Evolutionary conservation across 177 flowering plant species (phyloP).

Genomic region (Tripterygium wilfordii): DNA sequence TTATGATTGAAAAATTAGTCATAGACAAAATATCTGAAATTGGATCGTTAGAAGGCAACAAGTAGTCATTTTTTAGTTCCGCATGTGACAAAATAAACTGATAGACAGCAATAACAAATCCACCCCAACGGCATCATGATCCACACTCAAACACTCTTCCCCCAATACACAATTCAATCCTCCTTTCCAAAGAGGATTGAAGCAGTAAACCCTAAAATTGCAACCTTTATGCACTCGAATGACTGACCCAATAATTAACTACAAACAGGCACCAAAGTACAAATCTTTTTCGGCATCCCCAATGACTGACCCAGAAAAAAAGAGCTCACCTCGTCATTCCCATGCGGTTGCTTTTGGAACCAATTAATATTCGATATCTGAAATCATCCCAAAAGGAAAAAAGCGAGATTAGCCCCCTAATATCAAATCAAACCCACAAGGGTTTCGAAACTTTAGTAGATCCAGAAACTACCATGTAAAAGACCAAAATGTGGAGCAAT

Average conservation of each 20-base stretch:
- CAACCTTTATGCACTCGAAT: neutral
- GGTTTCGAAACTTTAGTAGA: neutral
- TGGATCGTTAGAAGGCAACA: too few relatives aligned
- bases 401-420: slow-evolving; percentile 1
- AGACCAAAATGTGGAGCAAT: neutral
- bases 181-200: neutral
- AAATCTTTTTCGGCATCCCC: too few relatives aligned
- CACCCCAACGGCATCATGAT: neutral
- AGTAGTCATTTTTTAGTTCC: too few relatives aligned
- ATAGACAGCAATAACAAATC: neutral
- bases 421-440: slow-evolving; percentile 1
- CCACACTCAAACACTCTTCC: neutral
- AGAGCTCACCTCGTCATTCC: slow-evolving; percentile 74
- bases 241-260: neutral
- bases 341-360: slow-evolving; percentile 81
- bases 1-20: too few relatives aligned
- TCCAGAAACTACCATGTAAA: neutral
- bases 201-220: neutral
- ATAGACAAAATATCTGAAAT: too few relatives aligned
- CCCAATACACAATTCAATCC: neutral
- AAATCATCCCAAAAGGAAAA: neutral
- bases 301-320: too few relatives aligned
- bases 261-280: neutral
- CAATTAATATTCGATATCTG: slow-evolving; percentile 71
- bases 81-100: too few relatives aligned